Evolutionary conservation across 2,329 filamentous ascomycete genomes (phyloP), one percentile per base, ranked within the genome.

Genomic region (Decorospora gaudefroyi): DNA sequence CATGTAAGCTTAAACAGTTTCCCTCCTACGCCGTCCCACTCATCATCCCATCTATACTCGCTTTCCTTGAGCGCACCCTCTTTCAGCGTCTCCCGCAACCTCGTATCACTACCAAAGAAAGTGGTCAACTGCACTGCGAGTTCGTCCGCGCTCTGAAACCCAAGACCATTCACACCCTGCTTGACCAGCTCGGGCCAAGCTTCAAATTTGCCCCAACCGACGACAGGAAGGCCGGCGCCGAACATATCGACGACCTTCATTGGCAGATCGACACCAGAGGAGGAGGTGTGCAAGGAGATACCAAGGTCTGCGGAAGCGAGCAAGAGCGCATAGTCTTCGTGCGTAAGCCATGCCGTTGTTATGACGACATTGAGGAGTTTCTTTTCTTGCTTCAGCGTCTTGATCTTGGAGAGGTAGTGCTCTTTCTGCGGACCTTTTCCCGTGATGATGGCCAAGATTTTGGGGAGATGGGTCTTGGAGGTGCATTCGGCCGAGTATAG

Each of bases 211-310:
- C 82, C 82, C 78, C 93, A 97, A 3, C 90, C 92, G 0, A 86
- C 85, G 0, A 99, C 93, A 0, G 93, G 93, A 18, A 99, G 75
- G 0, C 92, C 93, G 0, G 91, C 87, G 2, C 93, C 93, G 68
- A 99, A 97, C 91, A 99, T 96, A 68, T 99, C 93, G 10, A 99
- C 91, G 1, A 99, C 90, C 73, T 99, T 99, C 93, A 99, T 99
- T 0, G 93, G 93, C 13, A 99, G 76, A 70, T 99, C 93, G 0
- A 99, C 90, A 1, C 93, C 93, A 2, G 90, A 96, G 55, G 88
- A 95, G 10, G 90, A 96, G 54, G 84, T 96, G 73, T 99, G 93
- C 17, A 99, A 76, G 43, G 89, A 95, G 16, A 99, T 83, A 7
- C 93, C 93, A 0, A 99, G 76, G 61, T 96, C 92, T 3, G 93